Percentiles rank a stretch among this genome's conserved stretches.
phyloP scores from a whole-genome alignment of 805 yeast species.

The Pichia exigua region DNA sequence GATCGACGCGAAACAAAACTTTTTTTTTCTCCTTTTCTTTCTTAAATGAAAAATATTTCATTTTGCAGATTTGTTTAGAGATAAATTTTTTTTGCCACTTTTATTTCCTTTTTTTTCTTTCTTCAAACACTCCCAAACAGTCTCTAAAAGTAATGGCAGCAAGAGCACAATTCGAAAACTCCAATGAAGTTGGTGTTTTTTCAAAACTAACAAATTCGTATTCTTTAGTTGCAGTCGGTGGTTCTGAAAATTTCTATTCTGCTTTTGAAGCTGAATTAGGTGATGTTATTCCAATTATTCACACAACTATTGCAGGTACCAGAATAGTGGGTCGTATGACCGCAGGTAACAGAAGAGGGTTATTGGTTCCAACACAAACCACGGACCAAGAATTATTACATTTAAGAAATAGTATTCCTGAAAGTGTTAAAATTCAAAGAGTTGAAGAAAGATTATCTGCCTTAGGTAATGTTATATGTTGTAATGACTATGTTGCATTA shows the following conservation, averaged over 20 bases:
- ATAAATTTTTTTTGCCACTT: neutral
- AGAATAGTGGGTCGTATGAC: constrained; percentile 97
- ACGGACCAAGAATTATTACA: constrained; percentile 98
- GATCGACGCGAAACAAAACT: neutral
- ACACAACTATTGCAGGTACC: constrained; percentile 96
- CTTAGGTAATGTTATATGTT: constrained; percentile 94
- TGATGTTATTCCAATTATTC: constrained; percentile 92
- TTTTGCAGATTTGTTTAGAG: neutral
- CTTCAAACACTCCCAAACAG: neutral
- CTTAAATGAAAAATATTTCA: neutral
- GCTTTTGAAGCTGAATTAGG: constrained; percentile 98
- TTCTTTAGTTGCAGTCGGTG: constrained; percentile 95
- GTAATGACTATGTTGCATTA: constrained; percentile 97
- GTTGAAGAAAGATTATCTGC: constrained; percentile 97
- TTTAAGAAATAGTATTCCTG: constrained; percentile 93
- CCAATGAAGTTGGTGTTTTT: constrained; percentile 89
- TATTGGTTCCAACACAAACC: constrained; percentile 94
- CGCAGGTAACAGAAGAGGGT: constrained; percentile 96
- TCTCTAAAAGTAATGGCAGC: constrained; percentile 41
- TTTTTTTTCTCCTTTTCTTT: too few species aligned
- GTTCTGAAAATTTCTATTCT: constrained; percentile 75
- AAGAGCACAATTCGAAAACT: constrained; percentile 76
- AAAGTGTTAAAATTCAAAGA: constrained; percentile 89
- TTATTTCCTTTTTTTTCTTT: neutral
- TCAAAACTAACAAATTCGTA: constrained; percentile 93